Percentiles rank a stretch among this genome's conserved stretches.
phyloP scores from a whole-genome alignment of 768 basidiomycete species.

The Boletellus sp. region DNA sequence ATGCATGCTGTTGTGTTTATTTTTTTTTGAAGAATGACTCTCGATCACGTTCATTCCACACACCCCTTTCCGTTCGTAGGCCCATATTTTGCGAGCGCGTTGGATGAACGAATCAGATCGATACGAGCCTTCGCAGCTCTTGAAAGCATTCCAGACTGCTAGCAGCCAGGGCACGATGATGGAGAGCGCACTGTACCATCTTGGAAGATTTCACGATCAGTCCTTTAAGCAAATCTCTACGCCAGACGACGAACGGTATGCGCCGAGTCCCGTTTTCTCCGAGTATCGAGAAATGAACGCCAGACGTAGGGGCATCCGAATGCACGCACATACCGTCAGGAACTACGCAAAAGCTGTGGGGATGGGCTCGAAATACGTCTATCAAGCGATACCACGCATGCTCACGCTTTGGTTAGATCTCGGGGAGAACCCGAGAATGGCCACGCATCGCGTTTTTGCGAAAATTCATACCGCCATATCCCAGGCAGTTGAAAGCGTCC shows the following conservation, averaged over 20 bases:
- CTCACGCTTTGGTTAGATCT: conserved; percentile 93
- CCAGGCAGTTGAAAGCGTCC: conserved; percentile 54
- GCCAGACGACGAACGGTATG: conserved; percentile 54
- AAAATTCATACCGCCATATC: conserved; percentile 58
- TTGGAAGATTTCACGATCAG: conserved; percentile 86
- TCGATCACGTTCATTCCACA: neutral
- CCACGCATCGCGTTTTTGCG: conserved; percentile 38
- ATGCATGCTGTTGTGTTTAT: neutral
- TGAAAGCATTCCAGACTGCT: conserved; percentile 53
- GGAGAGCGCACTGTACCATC: conserved; percentile 84
- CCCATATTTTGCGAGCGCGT: conserved; percentile 74
- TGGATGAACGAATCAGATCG: conserved; percentile 93
- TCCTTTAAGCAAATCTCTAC: conserved; percentile 54
- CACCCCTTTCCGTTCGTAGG: conserved; percentile 38
- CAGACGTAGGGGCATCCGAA: conserved; percentile 49
- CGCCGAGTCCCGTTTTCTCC: neutral
- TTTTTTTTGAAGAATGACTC: neutral
- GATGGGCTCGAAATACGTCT: conserved; percentile 90
- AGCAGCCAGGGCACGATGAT: conserved; percentile 50
- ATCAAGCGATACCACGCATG: conserved; percentile 90
- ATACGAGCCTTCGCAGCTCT: conserved; percentile 62
- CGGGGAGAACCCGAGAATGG: conserved; percentile 50
- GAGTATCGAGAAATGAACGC: neutral
- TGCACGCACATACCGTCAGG: conserved; percentile 64
- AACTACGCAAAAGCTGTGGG: conserved; percentile 68